Percentiles rank a stretch among this genome's conserved stretches.
phyloP scores from a whole-genome alignment of 2,329 filamentous ascomycete species.

The Aspergillus eucalypticola region DNA sequence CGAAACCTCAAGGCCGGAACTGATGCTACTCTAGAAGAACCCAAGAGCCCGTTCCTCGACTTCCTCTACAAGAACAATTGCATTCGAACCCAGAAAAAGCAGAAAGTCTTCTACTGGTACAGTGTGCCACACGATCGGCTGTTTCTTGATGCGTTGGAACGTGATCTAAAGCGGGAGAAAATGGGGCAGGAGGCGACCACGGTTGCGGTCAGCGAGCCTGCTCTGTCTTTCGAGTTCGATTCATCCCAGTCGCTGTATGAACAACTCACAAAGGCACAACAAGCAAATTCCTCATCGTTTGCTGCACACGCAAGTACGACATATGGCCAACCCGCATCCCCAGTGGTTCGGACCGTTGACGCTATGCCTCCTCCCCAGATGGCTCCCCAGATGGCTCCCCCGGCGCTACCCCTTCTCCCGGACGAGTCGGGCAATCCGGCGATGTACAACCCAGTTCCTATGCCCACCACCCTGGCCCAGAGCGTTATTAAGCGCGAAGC shows the following conservation, averaged over 20 bases:
- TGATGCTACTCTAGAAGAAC: conserved; percentile 96
- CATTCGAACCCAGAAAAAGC: conserved; percentile 99
- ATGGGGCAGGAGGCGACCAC: conserved; percentile 99
- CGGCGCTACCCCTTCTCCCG: conserved; percentile 57
- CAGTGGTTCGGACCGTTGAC: conserved; percentile 86
- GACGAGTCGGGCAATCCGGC: conserved; percentile 66
- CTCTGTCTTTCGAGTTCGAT: conserved; percentile 97
- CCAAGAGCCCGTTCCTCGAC: conserved; percentile 96
- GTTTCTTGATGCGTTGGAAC: conserved; percentile 95
- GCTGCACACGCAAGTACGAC: conserved; percentile 71
- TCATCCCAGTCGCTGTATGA: conserved; percentile 98
- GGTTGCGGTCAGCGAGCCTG: conserved; percentile 93
- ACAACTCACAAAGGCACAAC: conserved; percentile 98
- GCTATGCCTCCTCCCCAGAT: conserved; percentile 87
- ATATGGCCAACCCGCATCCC: conserved; percentile 74
- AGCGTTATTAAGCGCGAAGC: conserved; percentile 83
- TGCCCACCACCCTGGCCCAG: conserved; percentile 68
- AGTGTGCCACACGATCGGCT: conserved; percentile 96
- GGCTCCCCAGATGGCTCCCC: conserved; percentile 76
- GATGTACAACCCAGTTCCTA: conserved; percentile 70
- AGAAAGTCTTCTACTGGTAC: conserved; percentile 99
- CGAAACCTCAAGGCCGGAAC: conserved; percentile 98
- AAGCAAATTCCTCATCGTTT: conserved; percentile 97
- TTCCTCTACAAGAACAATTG: conserved; percentile 99
- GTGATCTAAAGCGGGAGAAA: conserved; percentile 97